phyloP scores from a whole-genome alignment of 352 stramenopile species.

The Elongisporangium prolatum region DNA sequence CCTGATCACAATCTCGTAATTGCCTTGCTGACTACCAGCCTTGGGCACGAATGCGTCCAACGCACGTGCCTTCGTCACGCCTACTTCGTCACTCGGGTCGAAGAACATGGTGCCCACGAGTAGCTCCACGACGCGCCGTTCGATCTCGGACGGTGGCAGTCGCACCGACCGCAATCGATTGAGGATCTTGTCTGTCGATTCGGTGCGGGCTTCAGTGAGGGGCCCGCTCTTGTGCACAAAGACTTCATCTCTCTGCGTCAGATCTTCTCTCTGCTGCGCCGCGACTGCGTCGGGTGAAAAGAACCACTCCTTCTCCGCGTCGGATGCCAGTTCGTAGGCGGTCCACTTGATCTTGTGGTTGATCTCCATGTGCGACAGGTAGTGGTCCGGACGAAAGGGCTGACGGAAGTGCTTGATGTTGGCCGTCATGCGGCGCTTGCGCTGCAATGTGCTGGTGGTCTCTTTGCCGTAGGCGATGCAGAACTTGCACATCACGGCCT shows the following conservation, averaged over 20 bases:
- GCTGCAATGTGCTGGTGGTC: constrained; percentile 33
- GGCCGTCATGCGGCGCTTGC: constrained; percentile 54
- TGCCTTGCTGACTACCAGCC: constrained; percentile 10
- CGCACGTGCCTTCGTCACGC: constrained; percentile 28
- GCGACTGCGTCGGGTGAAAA: constrained; percentile 25
- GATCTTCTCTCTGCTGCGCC: constrained; percentile 13
- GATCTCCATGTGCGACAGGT: constrained; percentile 63
- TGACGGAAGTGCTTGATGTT: constrained; percentile 77
- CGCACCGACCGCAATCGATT: constrained; percentile 16
- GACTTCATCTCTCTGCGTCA: neutral
- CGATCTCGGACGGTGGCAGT: constrained; percentile 50
- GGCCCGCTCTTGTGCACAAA: neutral
- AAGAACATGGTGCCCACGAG: constrained; percentile 51
- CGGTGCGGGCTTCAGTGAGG: constrained; percentile 16
- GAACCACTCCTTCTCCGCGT: constrained; percentile 53
- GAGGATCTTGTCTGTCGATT: constrained; percentile 3
- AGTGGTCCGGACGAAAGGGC: constrained; percentile 64
- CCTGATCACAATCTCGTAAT: constrained; percentile 57
- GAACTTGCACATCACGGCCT: constrained; percentile 75
- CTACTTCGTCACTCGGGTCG: constrained; percentile 34
- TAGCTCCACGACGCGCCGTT: constrained; percentile 46
- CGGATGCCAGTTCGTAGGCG: constrained; percentile 50
- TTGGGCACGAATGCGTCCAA: constrained; percentile 52
- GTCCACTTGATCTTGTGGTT: constrained; percentile 63
- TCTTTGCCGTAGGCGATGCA: constrained; percentile 71